Conservation (phyloP, 2,329 filamentous ascomycete genomes). For the Cercospora brassicicola region DNA sequence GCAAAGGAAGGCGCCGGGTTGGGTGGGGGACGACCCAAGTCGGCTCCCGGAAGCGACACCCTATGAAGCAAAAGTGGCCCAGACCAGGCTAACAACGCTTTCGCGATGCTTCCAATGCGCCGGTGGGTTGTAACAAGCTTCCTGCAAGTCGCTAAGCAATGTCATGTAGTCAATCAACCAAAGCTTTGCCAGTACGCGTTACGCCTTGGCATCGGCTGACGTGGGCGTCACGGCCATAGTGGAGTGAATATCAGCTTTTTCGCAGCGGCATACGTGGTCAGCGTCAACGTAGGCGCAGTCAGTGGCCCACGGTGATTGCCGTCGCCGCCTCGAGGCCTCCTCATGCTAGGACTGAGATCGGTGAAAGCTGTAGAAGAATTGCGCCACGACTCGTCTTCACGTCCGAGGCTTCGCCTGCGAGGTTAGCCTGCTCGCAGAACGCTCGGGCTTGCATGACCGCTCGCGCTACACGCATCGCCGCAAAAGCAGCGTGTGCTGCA, state of each 20-base stretch:
- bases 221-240: slow-evolving; percentile 3
- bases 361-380: neutral
- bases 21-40: slow-evolving; percentile 7
- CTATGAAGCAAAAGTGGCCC: neutral
- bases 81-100: neutral
- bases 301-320: neutral
- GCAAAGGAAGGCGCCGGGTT: slow-evolving; percentile 1
- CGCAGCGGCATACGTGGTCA: neutral
- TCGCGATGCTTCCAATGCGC: neutral
- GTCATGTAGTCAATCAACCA: neutral
- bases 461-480: neutral
- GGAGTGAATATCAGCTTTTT: neutral
- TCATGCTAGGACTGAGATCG: neutral
- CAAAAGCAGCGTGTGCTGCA: neutral
- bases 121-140: neutral
- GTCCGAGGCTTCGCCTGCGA: neutral
- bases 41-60: neutral
- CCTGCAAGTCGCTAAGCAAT: neutral
- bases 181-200: neutral
- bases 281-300: neutral
- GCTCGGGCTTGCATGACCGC: neutral
- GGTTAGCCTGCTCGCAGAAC: neutral
- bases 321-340: neutral
- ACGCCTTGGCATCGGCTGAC: neutral
- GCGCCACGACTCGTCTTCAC: neutral